Base-by-base conservation (phyloP, 768 basidiomycete species). In the Crucibulum laeve region DNA sequence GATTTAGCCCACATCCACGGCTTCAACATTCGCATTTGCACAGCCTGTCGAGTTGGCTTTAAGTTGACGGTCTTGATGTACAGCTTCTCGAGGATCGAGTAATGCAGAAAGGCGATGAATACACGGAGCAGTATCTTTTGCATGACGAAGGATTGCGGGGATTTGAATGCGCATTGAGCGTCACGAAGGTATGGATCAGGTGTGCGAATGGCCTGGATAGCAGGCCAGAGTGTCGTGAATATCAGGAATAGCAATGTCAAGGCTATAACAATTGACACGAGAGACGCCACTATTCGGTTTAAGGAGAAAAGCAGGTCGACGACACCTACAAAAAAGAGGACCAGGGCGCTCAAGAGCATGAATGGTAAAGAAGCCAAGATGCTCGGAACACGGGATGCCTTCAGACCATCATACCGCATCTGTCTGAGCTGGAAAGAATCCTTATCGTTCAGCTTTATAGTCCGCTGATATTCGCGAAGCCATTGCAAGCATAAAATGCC, bases 401-500 rank as follows among this genome's bases (percentile, higher is more conserved):
- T 43, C 33, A 50, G 45, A 15, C 51, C 47, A 23, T 54, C 19
- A 28, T 47, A 48, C 3, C 51, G 51, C 24, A 54, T 40, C 13
- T 53, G 43, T n/a, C 46, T 53, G 19, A 51, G 25, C 3, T 26
- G 25, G 5, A 51, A 8, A 21, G 33, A 19, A 19, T 51, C 50
- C 21, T 25, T 25, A 23, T 37, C 43, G 7, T 26, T 17, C 11
- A 47, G 36, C 11, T 18, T 34, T 10, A 30, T 17, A 5, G 45
- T 19, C 2, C 52, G 45, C 25, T 50, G 43, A 35, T 50, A 53
- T 46, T 49, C 49, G 4, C 51, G 44, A 13, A 49, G 35, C 54
- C 54, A 56, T 39, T 56, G 54, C 38, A 43, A 49, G 40, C 53
- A 51, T 10, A 56, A 39, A n/a, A 54, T 53, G 5, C 50, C 52